These are phyloP conservation scores for Torrubiella hemipterigena DNA, from an alignment of 2,329 filamentous ascomycete genomes.

Conservation along the genomic window DNA sequence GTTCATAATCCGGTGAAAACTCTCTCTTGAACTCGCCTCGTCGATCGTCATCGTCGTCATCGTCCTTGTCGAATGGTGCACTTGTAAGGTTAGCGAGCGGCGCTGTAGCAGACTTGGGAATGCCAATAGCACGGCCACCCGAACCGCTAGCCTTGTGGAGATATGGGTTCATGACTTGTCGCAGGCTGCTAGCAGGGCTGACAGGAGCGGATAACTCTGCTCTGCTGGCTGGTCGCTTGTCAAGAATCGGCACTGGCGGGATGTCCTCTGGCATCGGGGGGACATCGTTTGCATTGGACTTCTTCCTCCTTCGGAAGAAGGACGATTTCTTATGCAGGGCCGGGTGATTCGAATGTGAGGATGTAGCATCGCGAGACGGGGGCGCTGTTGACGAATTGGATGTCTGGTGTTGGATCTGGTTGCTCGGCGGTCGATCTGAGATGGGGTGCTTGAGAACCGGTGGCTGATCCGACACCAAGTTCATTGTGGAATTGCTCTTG, in stretches of 20 bases:
- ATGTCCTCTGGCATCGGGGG: slow-evolving; percentile 45
- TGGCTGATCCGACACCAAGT: slow-evolving; percentile 1
- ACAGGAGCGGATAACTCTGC: too few species aligned
- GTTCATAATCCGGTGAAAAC: slow-evolving; percentile 67
- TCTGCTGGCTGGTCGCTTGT: slow-evolving; percentile 17
- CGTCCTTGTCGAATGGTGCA: slow-evolving; percentile 6
- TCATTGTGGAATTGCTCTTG: slow-evolving; percentile 27
- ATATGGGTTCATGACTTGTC: slow-evolving; percentile 81
- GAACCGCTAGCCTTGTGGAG: slow-evolving; percentile 29
- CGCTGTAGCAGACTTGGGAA: slow-evolving; percentile 13
- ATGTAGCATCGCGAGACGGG: slow-evolving; percentile 34
- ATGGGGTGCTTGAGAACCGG: not conserved
- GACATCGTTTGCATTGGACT: slow-evolving; percentile 63
- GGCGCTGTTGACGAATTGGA: slow-evolving; percentile 34
- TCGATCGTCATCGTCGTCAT: slow-evolving; percentile 14
- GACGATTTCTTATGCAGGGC: slow-evolving; percentile 82
- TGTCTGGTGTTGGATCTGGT: slow-evolving; percentile 2
- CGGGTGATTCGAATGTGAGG: slow-evolving; percentile 32
- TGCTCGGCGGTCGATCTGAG: slow-evolving; percentile 1
- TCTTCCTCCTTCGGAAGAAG: slow-evolving; percentile 90
- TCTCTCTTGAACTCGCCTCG: slow-evolving; percentile 34
- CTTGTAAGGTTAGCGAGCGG: slow-evolving; percentile 15
- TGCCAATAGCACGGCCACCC: slow-evolving; percentile 10
- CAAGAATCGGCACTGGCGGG: slow-evolving; percentile 24
- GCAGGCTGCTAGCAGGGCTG: slow-evolving; percentile 68